A percentile compares a stretch with the other conserved stretches of the same genome.
Evolutionary conservation across 805 yeast genomes (phyloP).

Genomic region (Saturnispora silvae): DNA sequence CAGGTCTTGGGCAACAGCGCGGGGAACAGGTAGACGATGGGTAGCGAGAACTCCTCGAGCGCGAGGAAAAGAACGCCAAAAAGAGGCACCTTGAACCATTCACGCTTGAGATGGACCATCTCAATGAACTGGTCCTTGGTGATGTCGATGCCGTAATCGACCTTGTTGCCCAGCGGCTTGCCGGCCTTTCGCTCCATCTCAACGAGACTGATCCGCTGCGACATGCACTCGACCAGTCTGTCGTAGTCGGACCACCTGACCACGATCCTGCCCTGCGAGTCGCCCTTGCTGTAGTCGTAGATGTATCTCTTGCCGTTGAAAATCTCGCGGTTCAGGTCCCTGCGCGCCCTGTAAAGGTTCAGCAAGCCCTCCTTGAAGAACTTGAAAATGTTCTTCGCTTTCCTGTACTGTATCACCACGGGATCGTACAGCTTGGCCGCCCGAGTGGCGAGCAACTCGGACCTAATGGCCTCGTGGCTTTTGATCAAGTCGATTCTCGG

Average conservation of each 20-base stretch:
- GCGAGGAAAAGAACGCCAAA: slow-evolving; percentile 45
- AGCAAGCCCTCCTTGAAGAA: slow-evolving; percentile 52
- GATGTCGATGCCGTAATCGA: slow-evolving; percentile 13
- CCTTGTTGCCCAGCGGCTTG: slow-evolving; percentile 5
- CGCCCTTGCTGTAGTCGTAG: slow-evolving; percentile 20
- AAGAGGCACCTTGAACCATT: slow-evolving; percentile 44
- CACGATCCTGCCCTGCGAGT: slow-evolving; percentile 16
- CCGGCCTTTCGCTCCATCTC: slow-evolving; percentile 16
- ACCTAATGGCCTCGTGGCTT: slow-evolving; percentile 4
- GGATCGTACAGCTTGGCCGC: slow-evolving; percentile 4
- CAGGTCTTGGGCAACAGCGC: slow-evolving; percentile 54
- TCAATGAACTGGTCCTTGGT: slow-evolving; percentile 38
- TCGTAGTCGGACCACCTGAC: slow-evolving; percentile 12
- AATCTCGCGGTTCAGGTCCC: slow-evolving; percentile 19
- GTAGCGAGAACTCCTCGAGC: slow-evolving; percentile 47
- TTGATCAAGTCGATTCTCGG: slow-evolving; percentile 18
- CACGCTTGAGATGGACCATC: slow-evolving; percentile 38
- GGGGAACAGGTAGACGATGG: slow-evolving; percentile 43
- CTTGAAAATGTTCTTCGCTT: slow-evolving; percentile 22
- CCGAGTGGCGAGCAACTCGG: slow-evolving; percentile 7
- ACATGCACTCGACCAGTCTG: slow-evolving; percentile 18
- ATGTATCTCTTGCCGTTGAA: slow-evolving; percentile 21
- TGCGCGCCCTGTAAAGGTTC: slow-evolving; percentile 41
- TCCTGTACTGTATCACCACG: slow-evolving; percentile 13
- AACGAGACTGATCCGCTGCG: slow-evolving; percentile 17